Conservation (phyloP, 805 yeast genomes). For the Wickerhamiella galacta region DNA sequence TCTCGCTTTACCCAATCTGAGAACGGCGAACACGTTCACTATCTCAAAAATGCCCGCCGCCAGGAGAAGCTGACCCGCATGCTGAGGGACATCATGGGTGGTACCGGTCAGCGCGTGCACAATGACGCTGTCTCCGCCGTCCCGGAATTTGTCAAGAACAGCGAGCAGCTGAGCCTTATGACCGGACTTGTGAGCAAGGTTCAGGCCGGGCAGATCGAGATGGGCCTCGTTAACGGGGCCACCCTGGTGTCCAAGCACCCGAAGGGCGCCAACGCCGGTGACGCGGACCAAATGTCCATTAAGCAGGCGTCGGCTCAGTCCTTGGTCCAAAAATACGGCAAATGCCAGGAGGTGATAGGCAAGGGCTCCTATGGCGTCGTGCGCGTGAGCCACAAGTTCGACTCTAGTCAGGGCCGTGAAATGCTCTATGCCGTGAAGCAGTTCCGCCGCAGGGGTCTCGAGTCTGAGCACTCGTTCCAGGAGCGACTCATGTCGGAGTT, state of each 20-base stretch:
- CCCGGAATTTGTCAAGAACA: slow-evolving; percentile 12
- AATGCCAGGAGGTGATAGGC: slow-evolving; percentile 89
- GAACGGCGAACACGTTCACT: slow-evolving; percentile 69
- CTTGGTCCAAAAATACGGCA: slow-evolving; percentile 78
- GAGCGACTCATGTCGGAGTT: slow-evolving; percentile 79
- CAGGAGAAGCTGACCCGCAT: slow-evolving; percentile 44
- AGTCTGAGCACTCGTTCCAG: slow-evolving; percentile 38
- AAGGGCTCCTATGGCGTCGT: slow-evolving; percentile 91
- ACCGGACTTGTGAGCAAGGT: slow-evolving; percentile 20
- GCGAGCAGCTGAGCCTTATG: slow-evolving; percentile 18
- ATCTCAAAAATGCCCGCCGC: slow-evolving; percentile 43
- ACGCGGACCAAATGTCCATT: slow-evolving; percentile 2
- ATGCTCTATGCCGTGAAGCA: slow-evolving; percentile 60
- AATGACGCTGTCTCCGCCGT: slow-evolving; percentile 18
- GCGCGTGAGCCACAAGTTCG: slow-evolving; percentile 54
- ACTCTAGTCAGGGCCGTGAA: slow-evolving; percentile 24
- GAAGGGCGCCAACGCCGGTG: slow-evolving; percentile 7
- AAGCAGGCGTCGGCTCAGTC: slow-evolving; percentile 24
- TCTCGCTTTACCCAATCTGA: slow-evolving; percentile 14
- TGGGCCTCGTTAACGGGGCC: slow-evolving; percentile 18
- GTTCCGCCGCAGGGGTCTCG: slow-evolving; percentile 44
- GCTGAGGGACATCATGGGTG: slow-evolving; percentile 28
- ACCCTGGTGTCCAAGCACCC: slow-evolving; percentile 4
- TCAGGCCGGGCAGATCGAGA: slow-evolving; percentile 22
- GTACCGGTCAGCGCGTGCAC: slow-evolving; percentile 25